Percentiles rank a stretch among this genome's conserved stretches.
Conservation (phyloP, 2,329 filamentous ascomycete genomes). For the Nectriaceae sp. region DNA sequence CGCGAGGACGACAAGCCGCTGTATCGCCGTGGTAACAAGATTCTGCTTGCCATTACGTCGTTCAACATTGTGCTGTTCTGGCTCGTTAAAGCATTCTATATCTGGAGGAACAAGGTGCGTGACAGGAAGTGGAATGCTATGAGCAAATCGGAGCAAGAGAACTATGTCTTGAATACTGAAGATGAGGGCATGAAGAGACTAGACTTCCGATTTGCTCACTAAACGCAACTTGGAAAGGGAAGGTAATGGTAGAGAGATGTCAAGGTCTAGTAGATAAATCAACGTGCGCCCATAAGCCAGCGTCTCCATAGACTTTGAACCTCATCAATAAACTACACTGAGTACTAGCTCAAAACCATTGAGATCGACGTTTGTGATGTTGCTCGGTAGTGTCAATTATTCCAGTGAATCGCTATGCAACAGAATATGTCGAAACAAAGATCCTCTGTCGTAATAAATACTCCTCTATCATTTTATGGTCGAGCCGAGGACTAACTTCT, state of each 20-base stretch:
- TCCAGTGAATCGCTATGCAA: too few relatives aligned
- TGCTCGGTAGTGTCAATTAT: too few relatives aligned
- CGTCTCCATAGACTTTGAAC: too few relatives aligned
- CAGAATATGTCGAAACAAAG: too few relatives aligned
- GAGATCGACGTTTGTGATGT: too few relatives aligned
- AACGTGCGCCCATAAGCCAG: too few relatives aligned
- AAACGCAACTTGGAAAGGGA: slow-evolving; percentile 12
- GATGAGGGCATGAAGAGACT: slow-evolving; percentile 57
- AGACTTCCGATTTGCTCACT: slow-evolving; percentile 56
- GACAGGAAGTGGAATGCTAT: slow-evolving; percentile 46
- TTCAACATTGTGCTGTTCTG: slow-evolving; percentile 50
- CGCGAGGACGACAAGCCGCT: slow-evolving; percentile 55
- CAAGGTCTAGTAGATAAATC: background rate
- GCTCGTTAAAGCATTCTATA: slow-evolving; percentile 47
- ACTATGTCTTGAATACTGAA: slow-evolving; percentile 50
- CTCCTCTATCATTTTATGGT: too few relatives aligned
- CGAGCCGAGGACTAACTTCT: too few relatives aligned
- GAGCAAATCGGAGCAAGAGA: slow-evolving; percentile 46
- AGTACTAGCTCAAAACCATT: too few relatives aligned
- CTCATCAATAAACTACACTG: too few relatives aligned
- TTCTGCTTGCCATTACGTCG: slow-evolving; percentile 48
- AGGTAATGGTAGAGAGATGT: background rate
- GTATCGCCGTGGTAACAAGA: slow-evolving; percentile 51
- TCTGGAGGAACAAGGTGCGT: slow-evolving; percentile 48
- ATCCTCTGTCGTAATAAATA: too few relatives aligned